Evolutionary conservation across 257 asterid species (phyloP), one percentile per base, ranked within the genome.

Genomic region (Nicotiana noctiflora): DNA sequence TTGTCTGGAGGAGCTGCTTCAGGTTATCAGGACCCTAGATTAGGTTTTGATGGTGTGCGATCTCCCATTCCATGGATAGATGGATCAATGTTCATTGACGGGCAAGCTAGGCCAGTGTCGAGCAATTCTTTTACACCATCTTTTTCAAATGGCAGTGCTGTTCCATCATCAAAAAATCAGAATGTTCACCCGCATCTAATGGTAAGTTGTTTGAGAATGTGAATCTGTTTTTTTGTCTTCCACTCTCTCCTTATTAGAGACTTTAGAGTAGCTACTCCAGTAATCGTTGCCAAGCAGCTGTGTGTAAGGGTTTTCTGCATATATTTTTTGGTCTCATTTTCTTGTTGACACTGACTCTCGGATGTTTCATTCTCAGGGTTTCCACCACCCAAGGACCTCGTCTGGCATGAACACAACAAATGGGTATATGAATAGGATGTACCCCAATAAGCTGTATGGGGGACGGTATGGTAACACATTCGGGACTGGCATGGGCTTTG

Each of bases 1-100:
- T 78, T 89, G 75, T 83, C 91, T 53, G 91, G 92, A 34, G 97
- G 93, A 62, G 87, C 87, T 82, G 85, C 89, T 10, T 85, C 90
- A 64, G 87, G 89, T 51, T 90, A 86, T 86, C 94, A 89, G 83
- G 94, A 93, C 59, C 92, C 92, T 13, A 88, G 92, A 77, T 90
- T 44, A 81, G 90, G 86, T 15, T 90, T 79, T 83, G 95, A 92
- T 82, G 93, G 93, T 59, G 27, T 88, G 44, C 89, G 77, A 34
- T 89, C 96, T 12, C 93, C 91, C 13, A 56, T 87, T 57, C 90
- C 96, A 61, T 91, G 96, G 97, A 55, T 87, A 55, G 97, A 92
- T 60, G 77, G 80, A 17, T 87, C 92, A 17, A 91, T 88, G 75
- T 89, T 78, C 81, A 72, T 90, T n/a, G 96, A 89, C 66, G 97